phyloP scores from a whole-genome alignment of 768 basidiomycete species.

The Termitomyces sp. region DNA sequence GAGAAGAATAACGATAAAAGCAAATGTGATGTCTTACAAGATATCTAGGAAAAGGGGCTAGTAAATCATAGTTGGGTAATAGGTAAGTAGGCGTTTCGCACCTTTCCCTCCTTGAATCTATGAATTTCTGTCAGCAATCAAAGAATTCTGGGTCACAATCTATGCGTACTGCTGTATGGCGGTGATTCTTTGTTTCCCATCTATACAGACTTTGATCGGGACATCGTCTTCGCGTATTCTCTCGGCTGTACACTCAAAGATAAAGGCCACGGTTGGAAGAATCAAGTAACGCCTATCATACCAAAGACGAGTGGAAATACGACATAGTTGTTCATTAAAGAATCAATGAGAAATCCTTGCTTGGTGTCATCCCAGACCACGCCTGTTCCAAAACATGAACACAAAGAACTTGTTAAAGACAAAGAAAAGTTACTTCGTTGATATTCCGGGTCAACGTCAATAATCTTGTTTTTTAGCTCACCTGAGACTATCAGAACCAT shows the following conservation, averaged over 20 bases:
- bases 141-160: not conserved
- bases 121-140: not conserved
- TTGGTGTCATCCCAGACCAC: slow-evolving; percentile 65
- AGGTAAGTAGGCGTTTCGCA: slow-evolving; percentile 26
- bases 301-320: slow-evolving; percentile 68
- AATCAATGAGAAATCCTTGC: slow-evolving; percentile 61
- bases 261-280: slow-evolving; percentile 1
- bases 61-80: not conserved
- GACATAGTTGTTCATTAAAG: slow-evolving; percentile 59
- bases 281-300: slow-evolving; percentile 20
- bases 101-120: slow-evolving; percentile 55
- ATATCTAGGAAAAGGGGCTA: slow-evolving; percentile 2
- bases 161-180: slow-evolving; percentile 51
- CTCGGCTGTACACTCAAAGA: slow-evolving; percentile 31
- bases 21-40: slow-evolving; percentile 25
- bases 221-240: slow-evolving; percentile 33
- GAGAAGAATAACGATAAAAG: not conserved
- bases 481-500: slow-evolving; percentile 27
- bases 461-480: slow-evolving; percentile 38
- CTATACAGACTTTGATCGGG: slow-evolving; percentile 54
- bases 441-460: slow-evolving; percentile 64
- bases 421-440: slow-evolving; percentile 44
- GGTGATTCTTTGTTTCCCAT: slow-evolving; percentile 72
- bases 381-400: slow-evolving; percentile 27
- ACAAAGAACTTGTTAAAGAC: not conserved